Evolutionary conservation across 2,329 filamentous ascomycete genomes (phyloP).

Genomic region (Aureobasidium melanogenum): DNA sequence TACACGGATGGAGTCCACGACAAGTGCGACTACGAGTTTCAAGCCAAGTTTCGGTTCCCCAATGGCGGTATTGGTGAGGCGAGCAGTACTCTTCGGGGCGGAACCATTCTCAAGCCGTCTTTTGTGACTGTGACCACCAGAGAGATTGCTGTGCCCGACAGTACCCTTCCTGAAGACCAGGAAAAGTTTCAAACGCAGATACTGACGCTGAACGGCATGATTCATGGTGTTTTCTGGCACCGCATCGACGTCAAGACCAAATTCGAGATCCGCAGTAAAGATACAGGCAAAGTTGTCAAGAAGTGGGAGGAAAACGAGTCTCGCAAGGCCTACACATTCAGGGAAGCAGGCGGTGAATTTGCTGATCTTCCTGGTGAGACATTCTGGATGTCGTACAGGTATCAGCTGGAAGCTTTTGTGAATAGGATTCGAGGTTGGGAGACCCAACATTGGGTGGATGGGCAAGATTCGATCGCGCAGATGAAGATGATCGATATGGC

Average conservation of each 20-base stretch:
- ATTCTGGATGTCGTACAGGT: constrained; percentile 29
- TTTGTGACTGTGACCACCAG: background rate
- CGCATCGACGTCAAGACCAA: background rate
- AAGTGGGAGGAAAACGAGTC: background rate
- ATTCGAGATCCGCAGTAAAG: background rate
- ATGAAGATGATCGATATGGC: constrained; percentile 29
- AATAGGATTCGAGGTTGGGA: constrained; percentile 23
- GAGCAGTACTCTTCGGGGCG: background rate
- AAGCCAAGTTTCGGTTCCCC: background rate
- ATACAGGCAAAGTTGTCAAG: background rate
- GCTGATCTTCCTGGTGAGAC: background rate
- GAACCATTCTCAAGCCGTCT: background rate
- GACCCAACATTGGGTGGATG: constrained; percentile 22
- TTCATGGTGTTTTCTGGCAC: background rate
- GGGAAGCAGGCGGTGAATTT: background rate
- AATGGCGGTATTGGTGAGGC: background rate
- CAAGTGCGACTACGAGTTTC: background rate
- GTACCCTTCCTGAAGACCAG: background rate
- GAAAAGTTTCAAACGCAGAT: background rate
- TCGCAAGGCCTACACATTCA: background rate
- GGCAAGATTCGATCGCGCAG: constrained; percentile 27
- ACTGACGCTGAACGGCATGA: background rate
- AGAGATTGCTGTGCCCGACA: background rate
- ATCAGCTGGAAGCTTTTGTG: constrained; percentile 30
- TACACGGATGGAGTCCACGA: background rate